These are phyloP conservation scores for Scutellaria baicalensis DNA, from an alignment of 257 asterid genomes.

Conservation along the genomic window DNA sequence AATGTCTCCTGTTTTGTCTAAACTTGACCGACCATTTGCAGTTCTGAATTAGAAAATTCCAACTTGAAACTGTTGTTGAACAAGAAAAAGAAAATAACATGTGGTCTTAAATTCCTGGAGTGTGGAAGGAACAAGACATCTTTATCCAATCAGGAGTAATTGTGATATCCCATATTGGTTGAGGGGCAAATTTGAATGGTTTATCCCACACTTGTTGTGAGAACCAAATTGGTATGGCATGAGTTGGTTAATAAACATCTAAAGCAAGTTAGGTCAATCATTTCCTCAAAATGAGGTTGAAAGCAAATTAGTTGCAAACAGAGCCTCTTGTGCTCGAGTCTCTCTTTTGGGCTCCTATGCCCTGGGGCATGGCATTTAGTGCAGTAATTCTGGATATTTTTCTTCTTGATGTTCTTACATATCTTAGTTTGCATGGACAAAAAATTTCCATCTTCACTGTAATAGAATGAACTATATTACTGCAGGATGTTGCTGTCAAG, in stretches of 20 bases:
- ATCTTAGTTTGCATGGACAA: not conserved
- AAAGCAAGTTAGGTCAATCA: not conserved
- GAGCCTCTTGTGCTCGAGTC: not conserved
- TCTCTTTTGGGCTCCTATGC: not conserved
- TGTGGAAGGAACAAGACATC: not conserved
- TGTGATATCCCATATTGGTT: not conserved
- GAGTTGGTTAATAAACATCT: not conserved
- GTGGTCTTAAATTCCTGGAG: not conserved
- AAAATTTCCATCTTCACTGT: slow-evolving; percentile 5
- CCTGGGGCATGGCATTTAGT: not conserved
- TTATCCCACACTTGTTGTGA: not conserved
- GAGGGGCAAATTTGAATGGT: not conserved
- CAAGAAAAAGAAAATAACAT: slow-evolving; percentile 1
- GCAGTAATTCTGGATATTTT: not conserved
- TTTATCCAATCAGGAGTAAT: not conserved
- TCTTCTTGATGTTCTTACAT: not conserved
- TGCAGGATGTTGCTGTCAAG: slow-evolving; percentile 98
- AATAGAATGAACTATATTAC: slow-evolving; percentile 17
- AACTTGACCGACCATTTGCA: not conserved
- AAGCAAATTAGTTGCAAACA: not conserved
- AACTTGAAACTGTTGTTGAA: not conserved
- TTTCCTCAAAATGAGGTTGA: not conserved
- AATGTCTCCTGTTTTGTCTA: not conserved
- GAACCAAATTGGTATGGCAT: not conserved
- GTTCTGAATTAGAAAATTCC: not conserved